These are phyloP conservation scores for Kodamaea kaohsiungensis DNA, from an alignment of 805 yeast species.

Conservation along the genomic window DNA sequence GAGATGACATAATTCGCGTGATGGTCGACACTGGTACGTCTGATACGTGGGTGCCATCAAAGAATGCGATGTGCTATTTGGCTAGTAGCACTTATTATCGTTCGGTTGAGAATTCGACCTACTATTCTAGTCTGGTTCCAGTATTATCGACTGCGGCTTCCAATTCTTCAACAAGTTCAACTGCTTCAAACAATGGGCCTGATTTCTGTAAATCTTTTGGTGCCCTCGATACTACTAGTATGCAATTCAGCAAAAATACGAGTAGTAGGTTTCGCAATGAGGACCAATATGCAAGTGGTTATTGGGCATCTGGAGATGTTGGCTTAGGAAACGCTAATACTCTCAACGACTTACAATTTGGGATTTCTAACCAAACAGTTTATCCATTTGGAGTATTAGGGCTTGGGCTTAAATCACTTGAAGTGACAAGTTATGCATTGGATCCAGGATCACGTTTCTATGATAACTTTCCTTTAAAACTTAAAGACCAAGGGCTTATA, in stretches of 20 bases:
- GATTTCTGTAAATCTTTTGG: neutral
- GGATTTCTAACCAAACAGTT: neutral
- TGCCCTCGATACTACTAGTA: neutral
- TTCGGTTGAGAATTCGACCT: no score
- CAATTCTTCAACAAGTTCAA: no score
- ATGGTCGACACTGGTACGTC: neutral
- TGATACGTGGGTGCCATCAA: neutral
- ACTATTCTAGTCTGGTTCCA: no score
- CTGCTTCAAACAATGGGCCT: neutral
- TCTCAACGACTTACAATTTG: neutral
- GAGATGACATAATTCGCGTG: neutral
- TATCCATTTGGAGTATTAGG: slow-evolving; percentile 1
- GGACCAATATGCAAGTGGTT: neutral
- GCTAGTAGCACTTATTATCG: no score
- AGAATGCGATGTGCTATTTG: neutral
- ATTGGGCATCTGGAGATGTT: neutral
- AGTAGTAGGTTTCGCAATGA: neutral
- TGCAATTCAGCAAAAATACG: neutral
- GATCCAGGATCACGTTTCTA: slow-evolving; percentile 17
- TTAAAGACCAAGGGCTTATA: slow-evolving; percentile 34
- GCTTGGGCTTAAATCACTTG: neutral
- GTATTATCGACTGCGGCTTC: no score
- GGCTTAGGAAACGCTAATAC: neutral
- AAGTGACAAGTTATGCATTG: neutral
- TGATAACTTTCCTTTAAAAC: slow-evolving; percentile 40